phyloP scores from a whole-genome alignment of 1,139 yeast genomes.

The Candida neerlandica region DNA sequence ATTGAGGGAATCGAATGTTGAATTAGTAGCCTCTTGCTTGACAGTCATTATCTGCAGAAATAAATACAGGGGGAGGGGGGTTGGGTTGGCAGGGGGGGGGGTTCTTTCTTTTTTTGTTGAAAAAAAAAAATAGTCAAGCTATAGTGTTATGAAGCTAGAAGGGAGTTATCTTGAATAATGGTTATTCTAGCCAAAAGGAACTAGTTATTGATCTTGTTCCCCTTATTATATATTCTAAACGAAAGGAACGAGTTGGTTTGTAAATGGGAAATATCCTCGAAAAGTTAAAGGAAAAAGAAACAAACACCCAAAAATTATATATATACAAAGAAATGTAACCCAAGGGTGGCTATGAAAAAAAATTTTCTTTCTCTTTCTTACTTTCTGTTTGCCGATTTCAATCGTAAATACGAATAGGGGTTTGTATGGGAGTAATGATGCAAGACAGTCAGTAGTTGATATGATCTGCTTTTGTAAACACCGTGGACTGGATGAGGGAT shows the following conservation, averaged over 20 bases:
- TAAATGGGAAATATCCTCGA: not conserved
- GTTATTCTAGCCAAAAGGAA: not conserved
- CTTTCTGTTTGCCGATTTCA: too few relatives aligned
- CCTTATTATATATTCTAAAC: not conserved
- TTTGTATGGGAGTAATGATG: too few relatives aligned
- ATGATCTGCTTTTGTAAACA: too few relatives aligned
- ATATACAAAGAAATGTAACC: not conserved
- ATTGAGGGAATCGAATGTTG: conserved; percentile 5
- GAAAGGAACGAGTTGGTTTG: not conserved
- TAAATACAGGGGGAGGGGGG: not conserved
- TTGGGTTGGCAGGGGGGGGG: not conserved
- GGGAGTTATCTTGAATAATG: not conserved
- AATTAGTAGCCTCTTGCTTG: conserved; percentile 5
- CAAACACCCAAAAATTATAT: not conserved
- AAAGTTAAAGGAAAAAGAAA: not conserved
- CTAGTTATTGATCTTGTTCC: not conserved
- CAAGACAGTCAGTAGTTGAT: too few relatives aligned
- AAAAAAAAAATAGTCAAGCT: not conserved
- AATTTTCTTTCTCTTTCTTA: too few relatives aligned
- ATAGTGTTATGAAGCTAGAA: not conserved
- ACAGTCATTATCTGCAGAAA: not conserved
- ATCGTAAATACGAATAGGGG: too few relatives aligned
- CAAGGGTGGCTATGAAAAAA: not conserved
- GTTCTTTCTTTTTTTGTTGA: conserved; percentile 3
- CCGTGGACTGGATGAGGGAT: too few relatives aligned